Percentiles rank a stretch among this genome's conserved stretches.
Evolutionary conservation across 1,284 basidiomycete genomes (phyloP).

Genomic region (Inonotus hispidus): DNA sequence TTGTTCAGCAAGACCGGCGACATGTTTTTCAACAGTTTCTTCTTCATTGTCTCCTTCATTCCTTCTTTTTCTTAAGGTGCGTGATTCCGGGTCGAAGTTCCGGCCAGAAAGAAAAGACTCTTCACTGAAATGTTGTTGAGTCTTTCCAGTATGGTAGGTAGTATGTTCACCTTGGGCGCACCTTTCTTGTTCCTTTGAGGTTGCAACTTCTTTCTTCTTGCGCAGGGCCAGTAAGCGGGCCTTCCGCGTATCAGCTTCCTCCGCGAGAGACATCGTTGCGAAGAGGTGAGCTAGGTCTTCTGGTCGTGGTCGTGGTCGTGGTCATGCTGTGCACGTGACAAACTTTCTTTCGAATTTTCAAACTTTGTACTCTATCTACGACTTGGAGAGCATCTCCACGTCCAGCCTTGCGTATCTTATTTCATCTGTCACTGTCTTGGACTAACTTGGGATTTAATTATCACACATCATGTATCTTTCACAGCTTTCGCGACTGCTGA

Average conservation of each 20-base stretch:
- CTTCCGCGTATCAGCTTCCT: slow-evolving; percentile 82
- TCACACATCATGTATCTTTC: too few species aligned
- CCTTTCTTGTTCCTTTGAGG: slow-evolving; percentile 25
- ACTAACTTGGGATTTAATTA: too few species aligned
- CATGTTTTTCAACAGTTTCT: slow-evolving; percentile 85
- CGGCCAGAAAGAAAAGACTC: slow-evolving; percentile 68
- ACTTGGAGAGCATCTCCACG: too few species aligned
- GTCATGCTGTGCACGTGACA: too few species aligned
- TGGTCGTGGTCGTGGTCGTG: too few species aligned
- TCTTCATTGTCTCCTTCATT: slow-evolving; percentile 50
- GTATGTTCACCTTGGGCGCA: slow-evolving; percentile 20
- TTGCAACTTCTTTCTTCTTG: slow-evolving; percentile 64
- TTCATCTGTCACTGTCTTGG: too few species aligned
- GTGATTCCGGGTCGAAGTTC: slow-evolving; percentile 83
- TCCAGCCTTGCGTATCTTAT: too few species aligned
- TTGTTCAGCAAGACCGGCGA: slow-evolving; percentile 77
- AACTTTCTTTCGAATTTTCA: too few species aligned
- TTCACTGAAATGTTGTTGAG: slow-evolving; percentile 19
- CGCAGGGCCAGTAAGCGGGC: slow-evolving; percentile 78
- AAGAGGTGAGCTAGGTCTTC: not conserved
- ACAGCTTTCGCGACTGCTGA: too few species aligned
- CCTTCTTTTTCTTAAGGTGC: slow-evolving; percentile 65
- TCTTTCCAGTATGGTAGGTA: not conserved
- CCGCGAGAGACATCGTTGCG: slow-evolving; percentile 68
- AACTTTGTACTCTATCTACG: too few species aligned